A percentile compares a stretch with the other conserved stretches of the same genome.
Evolutionary conservation across 1,139 yeast species (phyloP).

Genomic region (Kodamaea ohmeri): DNA sequence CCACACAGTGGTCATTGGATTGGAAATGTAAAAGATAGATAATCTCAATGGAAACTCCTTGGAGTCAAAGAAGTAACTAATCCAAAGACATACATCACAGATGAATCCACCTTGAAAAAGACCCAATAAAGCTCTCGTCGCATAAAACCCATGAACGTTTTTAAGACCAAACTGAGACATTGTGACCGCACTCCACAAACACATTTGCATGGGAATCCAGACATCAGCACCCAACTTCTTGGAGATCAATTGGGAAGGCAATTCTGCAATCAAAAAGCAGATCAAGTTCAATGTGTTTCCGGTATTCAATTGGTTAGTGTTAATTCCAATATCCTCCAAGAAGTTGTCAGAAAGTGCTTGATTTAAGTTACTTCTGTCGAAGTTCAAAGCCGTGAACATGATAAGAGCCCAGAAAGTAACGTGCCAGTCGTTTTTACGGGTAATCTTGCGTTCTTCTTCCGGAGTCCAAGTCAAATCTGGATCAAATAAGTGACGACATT

Average conservation of each 20-base stretch:
- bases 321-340: slow-evolving; percentile 40
- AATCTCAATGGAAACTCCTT: slow-evolving; percentile 27
- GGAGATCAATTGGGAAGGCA: slow-evolving; percentile 54
- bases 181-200: slow-evolving; percentile 51
- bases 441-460: slow-evolving; percentile 40
- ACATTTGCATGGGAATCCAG: slow-evolving; percentile 54
- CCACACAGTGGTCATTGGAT: slow-evolving; percentile 22
- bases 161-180: slow-evolving; percentile 43
- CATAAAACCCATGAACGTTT: slow-evolving; percentile 23
- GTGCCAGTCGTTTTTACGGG: slow-evolving; percentile 42
- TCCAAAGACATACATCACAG: slow-evolving; percentile 30
- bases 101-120: slow-evolving; percentile 32
- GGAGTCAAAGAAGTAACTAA: slow-evolving; percentile 30
- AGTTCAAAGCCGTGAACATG: slow-evolving; percentile 50
- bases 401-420: slow-evolving; percentile 49
- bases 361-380: slow-evolving; percentile 49
- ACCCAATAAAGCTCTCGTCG: slow-evolving; percentile 29
- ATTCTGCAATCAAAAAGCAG: slow-evolving; percentile 48
- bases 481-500: slow-evolving; percentile 44
- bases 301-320: slow-evolving; percentile 47
- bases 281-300: slow-evolving; percentile 47
- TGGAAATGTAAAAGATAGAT: slow-evolving; percentile 26
- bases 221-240: slow-evolving; percentile 52
- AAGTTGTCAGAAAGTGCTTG: slow-evolving; percentile 53
- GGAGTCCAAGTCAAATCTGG: slow-evolving; percentile 44